Evolutionary conservation across 495 filamentous ascomycete species (phyloP).

Genomic region (Polyplosphaeria fusca): DNA sequence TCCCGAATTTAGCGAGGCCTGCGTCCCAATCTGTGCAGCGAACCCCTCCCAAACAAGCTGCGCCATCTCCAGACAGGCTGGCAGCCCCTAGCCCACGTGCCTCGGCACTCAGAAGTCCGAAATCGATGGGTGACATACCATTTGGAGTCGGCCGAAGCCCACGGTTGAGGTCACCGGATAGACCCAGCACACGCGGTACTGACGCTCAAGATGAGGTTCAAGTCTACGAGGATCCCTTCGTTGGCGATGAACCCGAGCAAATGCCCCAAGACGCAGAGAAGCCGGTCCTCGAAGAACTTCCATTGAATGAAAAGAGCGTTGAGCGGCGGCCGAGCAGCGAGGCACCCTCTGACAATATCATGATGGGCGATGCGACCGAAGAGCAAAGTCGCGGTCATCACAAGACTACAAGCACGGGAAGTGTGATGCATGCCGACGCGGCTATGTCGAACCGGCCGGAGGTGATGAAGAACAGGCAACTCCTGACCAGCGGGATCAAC

Average conservation of each 20-base stretch:
- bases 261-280: conserved; percentile 26
- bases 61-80: conserved; percentile 14
- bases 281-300: conserved; percentile 42
- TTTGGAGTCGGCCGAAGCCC: conserved; percentile 19
- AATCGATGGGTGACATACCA: conserved; percentile 8
- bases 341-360: conserved; percentile 23
- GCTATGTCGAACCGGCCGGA: conserved; percentile 41
- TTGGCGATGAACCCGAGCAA: conserved; percentile 25
- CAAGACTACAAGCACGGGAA: conserved; percentile 32
- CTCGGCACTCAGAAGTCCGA: conserved; percentile 13
- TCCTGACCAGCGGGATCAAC: conserved; percentile 73
- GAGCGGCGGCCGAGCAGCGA: conserved; percentile 35
- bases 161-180: conserved; percentile 30
- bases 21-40: conserved; percentile 14
- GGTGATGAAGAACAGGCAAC: conserved; percentile 45
- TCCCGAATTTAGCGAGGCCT: conserved; percentile 35
- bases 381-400: conserved; percentile 18
- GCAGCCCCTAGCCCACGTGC: conserved; percentile 22
- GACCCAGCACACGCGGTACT: conserved; percentile 20
- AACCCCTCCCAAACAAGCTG: conserved; percentile 28
- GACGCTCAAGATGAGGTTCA: conserved; percentile 39
- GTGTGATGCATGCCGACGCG: conserved; percentile 24
- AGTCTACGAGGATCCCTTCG: conserved; percentile 45
- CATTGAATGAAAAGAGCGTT: conserved; percentile 42
- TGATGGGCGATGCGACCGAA: conserved; percentile 22